Percentiles rank a stretch among this genome's conserved stretches.
Evolutionary conservation across 768 basidiomycete species (phyloP).

Genomic region (Fibroporia radiculosa): DNA sequence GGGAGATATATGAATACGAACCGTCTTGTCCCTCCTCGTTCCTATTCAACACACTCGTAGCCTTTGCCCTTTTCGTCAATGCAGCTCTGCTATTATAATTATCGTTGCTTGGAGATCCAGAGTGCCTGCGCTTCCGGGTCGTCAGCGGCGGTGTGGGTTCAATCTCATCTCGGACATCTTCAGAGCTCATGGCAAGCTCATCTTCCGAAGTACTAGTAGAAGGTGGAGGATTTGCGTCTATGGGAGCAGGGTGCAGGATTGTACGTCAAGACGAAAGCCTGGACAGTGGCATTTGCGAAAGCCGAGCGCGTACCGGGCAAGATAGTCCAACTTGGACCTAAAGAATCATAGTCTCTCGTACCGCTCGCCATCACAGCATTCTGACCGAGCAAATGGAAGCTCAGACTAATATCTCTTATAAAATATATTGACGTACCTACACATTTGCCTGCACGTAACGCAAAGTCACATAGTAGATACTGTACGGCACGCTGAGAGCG

Average conservation of each 20-base stretch:
- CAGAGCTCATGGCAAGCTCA: not conserved
- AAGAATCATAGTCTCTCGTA: too few species aligned
- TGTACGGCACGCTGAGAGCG: too few species aligned
- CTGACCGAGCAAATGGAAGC: too few species aligned
- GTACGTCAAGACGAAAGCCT: not conserved
- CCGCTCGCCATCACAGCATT: too few species aligned
- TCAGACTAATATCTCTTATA: too few species aligned
- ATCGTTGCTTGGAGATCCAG: not conserved
- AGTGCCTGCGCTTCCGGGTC: not conserved
- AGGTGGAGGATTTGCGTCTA: not conserved
- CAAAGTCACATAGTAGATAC: too few species aligned
- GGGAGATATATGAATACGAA: not conserved
- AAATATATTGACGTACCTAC: too few species aligned
- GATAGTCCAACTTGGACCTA: not conserved
- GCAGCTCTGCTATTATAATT: not conserved
- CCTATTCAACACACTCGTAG: not conserved
- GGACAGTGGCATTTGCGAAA: not conserved
- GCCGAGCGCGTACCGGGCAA: not conserved
- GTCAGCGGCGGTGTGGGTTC: not conserved
- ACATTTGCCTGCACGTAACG: too few species aligned
- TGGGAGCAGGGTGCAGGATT: not conserved
- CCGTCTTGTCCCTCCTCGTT: not conserved
- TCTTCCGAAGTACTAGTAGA: not conserved
- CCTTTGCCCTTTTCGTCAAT: not conserved
- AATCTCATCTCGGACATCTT: conserved; percentile 3